Evolutionary conservation across 2,329 filamentous ascomycete genomes (phyloP), one percentile per base, ranked within the genome.

Genomic region (Exophiala spinifera): DNA sequence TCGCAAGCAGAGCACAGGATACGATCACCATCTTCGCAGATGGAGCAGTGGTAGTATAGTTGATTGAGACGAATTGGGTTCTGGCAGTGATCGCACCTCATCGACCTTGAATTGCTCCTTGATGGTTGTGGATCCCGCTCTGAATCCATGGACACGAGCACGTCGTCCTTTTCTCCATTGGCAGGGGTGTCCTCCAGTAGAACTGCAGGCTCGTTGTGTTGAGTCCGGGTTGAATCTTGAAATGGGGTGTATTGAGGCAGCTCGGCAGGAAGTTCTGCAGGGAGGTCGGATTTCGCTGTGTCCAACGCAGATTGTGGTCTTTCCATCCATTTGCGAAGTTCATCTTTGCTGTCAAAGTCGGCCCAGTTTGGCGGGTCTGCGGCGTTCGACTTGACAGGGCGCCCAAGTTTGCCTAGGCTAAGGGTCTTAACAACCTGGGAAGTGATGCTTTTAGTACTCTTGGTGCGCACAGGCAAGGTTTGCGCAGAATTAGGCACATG

Each of bases 21-120:
- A 42, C 61, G 49, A 51, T 64, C 61, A 14, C 58, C 60, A 49
- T 57, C 42, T 36, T 62, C 56, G 47, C 61, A 64, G 39, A 60
- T 56, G 10, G 55, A 55, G 28, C 61, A 64, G 25, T 61, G 60
- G 39, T 62, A 62, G 44, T 64, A 62, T 11, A 62, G 42, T 36
- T 62, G 58, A n/a, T 57, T 45, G 37, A 59, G 46, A 13, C 57
- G 57, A 25, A 64, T 64, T 6, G 57, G 60, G 51, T 36, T 55
- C 23, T 64, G 45, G 49, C 61, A 64, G 15, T 53, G 55, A 44
- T 62, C 61, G 44, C 61, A 64, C 34, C 61, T 50, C 61, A 64
- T 64, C 20, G 56, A 60, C 40, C 47, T 58, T 14, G 54, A 36
- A 20, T 42, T 44, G 17, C 40, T 51, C 43, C 19, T 49, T 20